Evolutionary conservation across 2,329 filamentous ascomycete species (phyloP).

Genomic region (Davidsoniella eucalypti): DNA sequence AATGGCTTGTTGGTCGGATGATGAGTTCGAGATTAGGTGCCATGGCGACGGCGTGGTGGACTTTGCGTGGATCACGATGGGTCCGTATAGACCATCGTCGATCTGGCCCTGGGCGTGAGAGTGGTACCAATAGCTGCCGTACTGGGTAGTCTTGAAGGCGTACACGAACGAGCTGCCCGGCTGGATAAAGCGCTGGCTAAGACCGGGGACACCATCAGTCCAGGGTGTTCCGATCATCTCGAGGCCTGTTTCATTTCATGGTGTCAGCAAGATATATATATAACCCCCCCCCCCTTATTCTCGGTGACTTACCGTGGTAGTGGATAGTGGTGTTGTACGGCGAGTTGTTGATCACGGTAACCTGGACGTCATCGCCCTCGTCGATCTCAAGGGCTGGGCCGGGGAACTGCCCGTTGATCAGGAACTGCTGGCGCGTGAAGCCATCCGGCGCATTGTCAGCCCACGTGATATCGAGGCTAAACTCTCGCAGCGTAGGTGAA

Average conservation of each 20-base stretch:
- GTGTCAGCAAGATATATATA: not conserved
- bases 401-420: constrained; percentile 45
- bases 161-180: constrained; percentile 34
- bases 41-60: constrained; percentile 27
- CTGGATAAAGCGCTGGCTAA: constrained; percentile 35
- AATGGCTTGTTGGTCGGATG: constrained; percentile 20
- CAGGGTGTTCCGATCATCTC: constrained; percentile 37
- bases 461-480: constrained; percentile 22
- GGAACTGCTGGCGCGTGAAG: constrained; percentile 25
- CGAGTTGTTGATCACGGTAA: constrained; percentile 29
- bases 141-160: constrained; percentile 36
- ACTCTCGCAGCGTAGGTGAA: constrained; percentile 11
- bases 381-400: constrained; percentile 40
- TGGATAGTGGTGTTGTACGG: constrained; percentile 33
- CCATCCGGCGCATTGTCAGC: constrained; percentile 28
- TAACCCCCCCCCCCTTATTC: not conserved
- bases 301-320: constrained; percentile 26
- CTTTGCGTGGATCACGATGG: constrained; percentile 32
- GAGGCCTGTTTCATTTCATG: constrained; percentile 22
- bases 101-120: constrained; percentile 38
- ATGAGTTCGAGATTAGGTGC: constrained; percentile 27
- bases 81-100: constrained; percentile 42
- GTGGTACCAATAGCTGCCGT: constrained; percentile 47
- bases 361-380: constrained; percentile 32
- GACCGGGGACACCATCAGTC: constrained; percentile 43